Evolutionary conservation across 805 yeast genomes (phyloP).

Genomic region (Candida ascalaphidarum): DNA sequence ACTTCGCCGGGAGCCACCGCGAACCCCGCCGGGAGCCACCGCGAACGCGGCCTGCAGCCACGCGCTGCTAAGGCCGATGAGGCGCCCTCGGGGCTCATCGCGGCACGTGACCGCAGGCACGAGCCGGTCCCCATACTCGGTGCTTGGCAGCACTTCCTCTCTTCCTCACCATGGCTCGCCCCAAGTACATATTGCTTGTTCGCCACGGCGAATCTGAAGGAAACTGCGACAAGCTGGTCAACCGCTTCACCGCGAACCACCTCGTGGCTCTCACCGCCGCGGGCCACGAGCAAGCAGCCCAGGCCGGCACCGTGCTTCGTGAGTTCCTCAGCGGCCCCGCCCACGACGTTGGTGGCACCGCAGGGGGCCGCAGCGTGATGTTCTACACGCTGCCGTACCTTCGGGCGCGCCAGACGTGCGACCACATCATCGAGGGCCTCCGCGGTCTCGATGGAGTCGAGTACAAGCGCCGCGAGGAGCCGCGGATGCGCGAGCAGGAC

Average conservation of each 20-base stretch:
- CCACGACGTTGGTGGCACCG: conserved; percentile 13
- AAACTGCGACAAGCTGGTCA: conserved; percentile 76
- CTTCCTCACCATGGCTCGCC: neutral
- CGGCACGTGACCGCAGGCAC: too few species aligned
- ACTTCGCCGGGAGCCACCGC: too few species aligned
- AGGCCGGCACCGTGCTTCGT: conserved; percentile 50
- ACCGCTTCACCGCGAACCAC: conserved; percentile 74
- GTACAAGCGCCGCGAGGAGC: conserved; percentile 71
- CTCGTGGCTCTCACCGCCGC: conserved; percentile 59
- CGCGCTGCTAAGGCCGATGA: too few species aligned
- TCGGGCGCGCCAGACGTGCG: conserved; percentile 78
- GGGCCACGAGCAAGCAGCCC: conserved; percentile 58
- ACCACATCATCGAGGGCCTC: conserved; percentile 55
- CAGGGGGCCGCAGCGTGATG: conserved; percentile 31
- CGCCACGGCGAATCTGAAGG: conserved; percentile 95
- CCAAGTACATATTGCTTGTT: conserved; percentile 60
- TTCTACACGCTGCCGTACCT: conserved; percentile 83
- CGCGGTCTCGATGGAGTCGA: conserved; percentile 32
- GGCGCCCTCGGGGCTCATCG: too few species aligned
- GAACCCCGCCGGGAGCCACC: too few species aligned
- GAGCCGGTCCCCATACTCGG: too few species aligned
- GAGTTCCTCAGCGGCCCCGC: conserved; percentile 26
- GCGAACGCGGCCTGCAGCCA: too few species aligned
- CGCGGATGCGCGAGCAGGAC: conserved; percentile 89
- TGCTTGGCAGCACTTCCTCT: too few species aligned